A percentile compares a stretch with the other conserved stretches of the same genome.
These are phyloP conservation scores for Talaromyces proteolyticus DNA, from an alignment of 495 filamentous ascomycete genomes.

Conservation along the genomic window DNA sequence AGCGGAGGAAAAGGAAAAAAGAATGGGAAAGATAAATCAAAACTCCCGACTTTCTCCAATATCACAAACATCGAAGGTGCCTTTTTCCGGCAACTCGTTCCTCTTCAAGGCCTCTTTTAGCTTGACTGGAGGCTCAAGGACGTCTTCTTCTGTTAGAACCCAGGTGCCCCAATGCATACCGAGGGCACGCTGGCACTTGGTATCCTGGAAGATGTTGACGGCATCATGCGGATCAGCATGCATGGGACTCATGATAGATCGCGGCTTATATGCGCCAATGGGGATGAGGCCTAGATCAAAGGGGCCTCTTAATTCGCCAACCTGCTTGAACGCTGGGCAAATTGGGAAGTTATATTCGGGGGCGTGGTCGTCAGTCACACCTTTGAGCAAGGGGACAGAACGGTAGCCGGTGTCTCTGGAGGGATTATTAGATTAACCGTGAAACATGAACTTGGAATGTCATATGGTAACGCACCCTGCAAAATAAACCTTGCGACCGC, in stretches of 20 bases:
- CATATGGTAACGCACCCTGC: conserved; percentile 26
- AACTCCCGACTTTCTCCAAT: conserved; percentile 74
- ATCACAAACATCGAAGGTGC: conserved; percentile 73
- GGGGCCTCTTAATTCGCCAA: conserved; percentile 64
- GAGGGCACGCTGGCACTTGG: conserved; percentile 65
- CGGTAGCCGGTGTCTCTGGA: conserved; percentile 65
- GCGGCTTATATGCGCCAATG: conserved; percentile 76
- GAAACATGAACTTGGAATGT: neutral
- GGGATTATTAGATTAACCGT: conserved; percentile 2
- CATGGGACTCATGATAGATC: conserved; percentile 61
- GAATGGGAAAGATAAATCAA: too few relatives aligned
- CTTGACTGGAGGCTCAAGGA: conserved; percentile 65
- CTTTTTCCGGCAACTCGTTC: conserved; percentile 58
- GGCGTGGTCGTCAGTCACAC: conserved; percentile 56
- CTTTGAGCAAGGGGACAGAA: conserved; percentile 54
- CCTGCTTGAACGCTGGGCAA: conserved; percentile 73
- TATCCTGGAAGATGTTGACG: conserved; percentile 78
- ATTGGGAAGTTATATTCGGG: conserved; percentile 56
- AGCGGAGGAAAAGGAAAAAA: too few relatives aligned
- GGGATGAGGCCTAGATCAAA: conserved; percentile 84
- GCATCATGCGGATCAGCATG: conserved; percentile 76
- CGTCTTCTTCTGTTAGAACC: conserved; percentile 70
- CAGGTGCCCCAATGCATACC: conserved; percentile 87
- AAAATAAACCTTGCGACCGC: conserved; percentile 42
- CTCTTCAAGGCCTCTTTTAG: conserved; percentile 59